phyloP scores from a whole-genome alignment of 2,329 filamentous ascomycete species.

The Penicillium polonicum region DNA sequence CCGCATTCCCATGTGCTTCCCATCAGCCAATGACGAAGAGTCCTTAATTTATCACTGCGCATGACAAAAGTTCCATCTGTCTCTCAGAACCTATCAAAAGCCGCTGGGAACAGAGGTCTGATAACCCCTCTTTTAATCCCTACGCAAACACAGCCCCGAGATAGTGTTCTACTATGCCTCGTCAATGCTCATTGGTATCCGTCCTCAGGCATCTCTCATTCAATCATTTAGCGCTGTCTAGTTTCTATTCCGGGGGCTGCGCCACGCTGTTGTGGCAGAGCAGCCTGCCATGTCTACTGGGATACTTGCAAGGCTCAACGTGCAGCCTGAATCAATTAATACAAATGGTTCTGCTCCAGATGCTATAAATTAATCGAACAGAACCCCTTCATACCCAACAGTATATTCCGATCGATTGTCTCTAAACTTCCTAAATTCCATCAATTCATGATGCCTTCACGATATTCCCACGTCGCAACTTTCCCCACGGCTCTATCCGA shows the following conservation, averaged over 20 bases:
- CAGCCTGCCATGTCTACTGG: not conserved
- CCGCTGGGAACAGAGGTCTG: not conserved
- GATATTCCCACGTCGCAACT: not conserved
- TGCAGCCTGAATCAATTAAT: not conserved
- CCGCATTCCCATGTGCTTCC: not conserved
- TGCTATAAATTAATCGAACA: not conserved
- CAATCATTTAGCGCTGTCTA: not conserved
- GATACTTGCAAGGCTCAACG: not conserved
- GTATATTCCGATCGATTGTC: not conserved
- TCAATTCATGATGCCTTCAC: conserved; percentile 2
- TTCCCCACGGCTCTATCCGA: conserved; percentile 12
- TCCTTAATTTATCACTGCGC: not conserved
- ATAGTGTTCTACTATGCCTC: not conserved
- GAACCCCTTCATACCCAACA: not conserved
- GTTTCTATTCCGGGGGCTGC: not conserved
- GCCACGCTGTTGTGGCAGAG: not conserved
- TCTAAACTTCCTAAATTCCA: not conserved
- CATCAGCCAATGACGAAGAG: not conserved
- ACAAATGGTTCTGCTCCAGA: not conserved
- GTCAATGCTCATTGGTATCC: not conserved
- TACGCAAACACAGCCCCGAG: not conserved
- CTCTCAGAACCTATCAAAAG: not conserved
- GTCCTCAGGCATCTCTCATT: not conserved
- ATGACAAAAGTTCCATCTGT: not conserved
- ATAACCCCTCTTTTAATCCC: conserved; percentile 1